Evolutionary conservation across 352 stramenopile species (phyloP), one percentile per base, ranked within the genome.

Genomic region (Pythium graminicola): DNA sequence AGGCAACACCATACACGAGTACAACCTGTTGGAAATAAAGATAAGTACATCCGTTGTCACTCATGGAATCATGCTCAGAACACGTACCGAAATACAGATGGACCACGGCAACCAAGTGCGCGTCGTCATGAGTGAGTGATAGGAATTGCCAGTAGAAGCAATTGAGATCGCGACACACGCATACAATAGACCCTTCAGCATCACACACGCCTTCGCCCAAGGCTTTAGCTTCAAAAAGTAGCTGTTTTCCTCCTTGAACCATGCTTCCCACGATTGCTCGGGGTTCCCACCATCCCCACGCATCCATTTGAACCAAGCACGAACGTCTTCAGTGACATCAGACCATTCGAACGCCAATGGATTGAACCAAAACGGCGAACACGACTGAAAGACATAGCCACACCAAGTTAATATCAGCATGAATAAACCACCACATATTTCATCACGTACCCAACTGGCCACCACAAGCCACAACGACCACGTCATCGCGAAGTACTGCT

Each of bases 381-480:
- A 89, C 29, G 96, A 69, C 61, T 54, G n/a, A 49, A 29, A 54
- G 22, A 50, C 43, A 2, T 17, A 57, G 8, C 33, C 57, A 4
- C 27, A 36, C 8, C 8, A 14, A 51, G 50, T 57, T 5, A 55
- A 27, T 29, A 48, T 32, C 32, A 19, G 31, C 31, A 36, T 36
- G 31, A 36, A 14, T 36, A 14, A 36, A 36, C 14, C 31, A 9
- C 9, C 8, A 36, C 31, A 9, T 14, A 9, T 36, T 20, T 6
- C 20, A 39, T 8, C 8, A 69, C 61, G 50, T 69, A 69, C 60
- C 68, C 97, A 98, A 26, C 83, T 89, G 24, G 94, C 62, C 10
- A 81, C 90, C 13, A 92, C 95, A 20, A 99, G 80, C 96, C 96
- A 99, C 29, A 99, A 69, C 11, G 93, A 98, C 96, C 96, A 99